phyloP scores from a whole-genome alignment of 805 yeast genomes.

The Dipodascus geniculatus region DNA sequence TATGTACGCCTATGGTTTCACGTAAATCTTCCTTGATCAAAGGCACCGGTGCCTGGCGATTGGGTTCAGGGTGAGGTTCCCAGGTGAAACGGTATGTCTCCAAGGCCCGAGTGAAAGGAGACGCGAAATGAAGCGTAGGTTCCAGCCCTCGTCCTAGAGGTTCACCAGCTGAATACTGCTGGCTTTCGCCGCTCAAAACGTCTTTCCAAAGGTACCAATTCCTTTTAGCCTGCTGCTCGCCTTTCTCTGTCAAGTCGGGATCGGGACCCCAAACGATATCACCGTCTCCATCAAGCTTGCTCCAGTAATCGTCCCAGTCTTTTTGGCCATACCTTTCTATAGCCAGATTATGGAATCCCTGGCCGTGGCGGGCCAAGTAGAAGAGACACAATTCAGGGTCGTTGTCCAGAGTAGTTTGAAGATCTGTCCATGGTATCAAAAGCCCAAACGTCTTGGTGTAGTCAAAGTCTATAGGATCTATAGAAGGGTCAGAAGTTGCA shows the following conservation, averaged over 20 bases:
- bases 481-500: not conserved
- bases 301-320: slow-evolving; percentile 35
- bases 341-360: slow-evolving; percentile 41
- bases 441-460: not conserved
- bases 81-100: slow-evolving; percentile 40
- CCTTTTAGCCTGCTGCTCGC: slow-evolving; percentile 34
- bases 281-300: slow-evolving; percentile 34
- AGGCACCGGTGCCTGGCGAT: slow-evolving; percentile 21
- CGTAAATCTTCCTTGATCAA: slow-evolving; percentile 35
- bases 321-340: slow-evolving; percentile 34
- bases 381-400: slow-evolving; percentile 33
- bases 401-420: slow-evolving; percentile 1
- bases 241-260: slow-evolving; percentile 37
- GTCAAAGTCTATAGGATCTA: not conserved
- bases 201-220: slow-evolving; percentile 32
- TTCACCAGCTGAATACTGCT: not conserved
- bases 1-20: slow-evolving; percentile 39
- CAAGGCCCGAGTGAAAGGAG: slow-evolving; percentile 42
- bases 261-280: slow-evolving; percentile 37
- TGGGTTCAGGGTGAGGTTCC: slow-evolving; percentile 17
- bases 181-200: not conserved
- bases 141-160: slow-evolving; percentile 11
- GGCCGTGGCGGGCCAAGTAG: slow-evolving; percentile 42
- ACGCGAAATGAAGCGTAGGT: slow-evolving; percentile 34
- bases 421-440: not conserved